Evolutionary conservation across 805 yeast genomes (phyloP), one percentile per base, ranked within the genome.

Genomic region (Babjeviella inositovora): DNA sequence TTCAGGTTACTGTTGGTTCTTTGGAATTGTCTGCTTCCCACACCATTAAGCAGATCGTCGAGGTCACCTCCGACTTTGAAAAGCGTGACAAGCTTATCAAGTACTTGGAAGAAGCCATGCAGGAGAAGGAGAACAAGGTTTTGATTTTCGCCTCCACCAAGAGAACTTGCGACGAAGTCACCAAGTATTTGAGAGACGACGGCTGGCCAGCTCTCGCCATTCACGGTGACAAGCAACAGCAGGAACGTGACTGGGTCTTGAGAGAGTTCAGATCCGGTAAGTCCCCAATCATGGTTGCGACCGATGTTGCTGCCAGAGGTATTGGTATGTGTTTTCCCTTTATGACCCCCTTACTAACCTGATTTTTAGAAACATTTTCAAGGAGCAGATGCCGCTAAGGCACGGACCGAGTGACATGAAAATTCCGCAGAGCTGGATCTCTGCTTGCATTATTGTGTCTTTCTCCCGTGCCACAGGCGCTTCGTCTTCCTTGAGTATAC

Each of bases 271-370:
- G 77, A 67, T 46, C 69, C 30, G 97, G 97, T 41, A 79, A 73
- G 53, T 72, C 92, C 26, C 94, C 95, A 35, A 75, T 90, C 44
- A 84, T 90, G 96, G 94, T 85, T 48, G 98, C 98, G 32, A 90
- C 98, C 34, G 98, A 90, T 55, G 98, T 90, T 51, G 98, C 98
- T 33, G 95, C 98, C 37, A 80, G 98, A 69, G 98, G 98, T 72
- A 84, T 90, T 62, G 96, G 94, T 82, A 81, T 57, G 95, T 80
- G 51, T 47, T 30, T 33, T 32, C 27, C 25, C 21, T 8, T 9
- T 24, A 19, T 13, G 24, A 24, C 25, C 7, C 24, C 9, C 10
- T 22, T n/a, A n/a, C n/a, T n/a, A n/a, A n/a, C n/a, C n/a, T n/a
- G n/a, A n/a, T n/a, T n/a, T n/a, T n/a, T n/a, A n/a, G n/a, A n/a